Evolutionary conservation across 495 filamentous ascomycete species (phyloP).

Genomic region (Amniculicola lignicola): DNA sequence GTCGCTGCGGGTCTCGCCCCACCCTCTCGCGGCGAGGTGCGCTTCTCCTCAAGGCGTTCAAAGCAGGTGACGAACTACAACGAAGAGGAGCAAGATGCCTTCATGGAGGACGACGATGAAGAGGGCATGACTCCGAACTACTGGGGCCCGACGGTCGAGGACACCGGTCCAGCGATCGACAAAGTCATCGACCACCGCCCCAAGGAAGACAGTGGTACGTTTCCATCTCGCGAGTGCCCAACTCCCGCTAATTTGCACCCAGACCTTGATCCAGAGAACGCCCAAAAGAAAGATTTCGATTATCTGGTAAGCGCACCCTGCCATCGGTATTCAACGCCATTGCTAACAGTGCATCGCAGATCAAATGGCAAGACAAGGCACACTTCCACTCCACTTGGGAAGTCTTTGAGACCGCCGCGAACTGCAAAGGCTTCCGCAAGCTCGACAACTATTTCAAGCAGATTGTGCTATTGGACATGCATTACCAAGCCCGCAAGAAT

Average conservation of each 20-base stretch:
- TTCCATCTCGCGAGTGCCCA: not conserved
- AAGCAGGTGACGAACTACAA: constrained; percentile 81
- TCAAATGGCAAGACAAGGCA: constrained; percentile 96
- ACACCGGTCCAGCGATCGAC: constrained; percentile 79
- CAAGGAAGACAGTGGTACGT: constrained; percentile 62
- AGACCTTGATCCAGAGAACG: constrained; percentile 26
- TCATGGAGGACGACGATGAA: constrained; percentile 44
- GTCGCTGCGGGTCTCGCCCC: constrained; percentile 55
- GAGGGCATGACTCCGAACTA: constrained; percentile 45
- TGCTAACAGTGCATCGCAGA: constrained; percentile 42
- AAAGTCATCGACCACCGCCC: constrained; percentile 80
- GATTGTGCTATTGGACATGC: constrained; percentile 44
- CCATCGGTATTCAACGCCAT: not conserved
- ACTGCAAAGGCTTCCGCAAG: constrained; percentile 72
- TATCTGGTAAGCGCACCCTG: constrained; percentile 57
- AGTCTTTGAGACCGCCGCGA: constrained; percentile 62
- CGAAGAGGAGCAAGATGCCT: constrained; percentile 65
- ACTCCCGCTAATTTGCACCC: not conserved
- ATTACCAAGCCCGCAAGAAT: constrained; percentile 6
- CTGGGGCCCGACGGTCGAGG: constrained; percentile 43
- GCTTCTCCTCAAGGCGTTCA: constrained; percentile 86
- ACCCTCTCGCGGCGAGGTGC: constrained; percentile 65
- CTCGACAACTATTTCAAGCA: constrained; percentile 91
- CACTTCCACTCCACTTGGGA: constrained; percentile 97
- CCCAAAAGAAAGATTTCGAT: constrained; percentile 75